Evolutionary conservation across 1,139 yeast genomes (phyloP).

Genomic region (Candida sp.): DNA sequence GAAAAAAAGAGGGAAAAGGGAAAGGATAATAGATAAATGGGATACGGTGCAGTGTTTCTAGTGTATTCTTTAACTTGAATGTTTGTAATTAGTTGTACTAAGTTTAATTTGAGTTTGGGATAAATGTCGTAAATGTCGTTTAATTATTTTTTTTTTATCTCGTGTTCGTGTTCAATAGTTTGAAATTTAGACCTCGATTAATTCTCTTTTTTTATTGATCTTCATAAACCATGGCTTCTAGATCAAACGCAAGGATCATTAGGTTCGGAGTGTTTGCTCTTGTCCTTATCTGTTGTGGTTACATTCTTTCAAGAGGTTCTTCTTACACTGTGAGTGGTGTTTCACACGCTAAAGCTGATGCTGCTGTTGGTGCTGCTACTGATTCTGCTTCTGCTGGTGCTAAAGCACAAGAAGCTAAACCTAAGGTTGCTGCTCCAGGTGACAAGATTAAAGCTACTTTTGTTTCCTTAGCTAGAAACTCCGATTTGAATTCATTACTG

Average conservation of each 20-base stretch:
- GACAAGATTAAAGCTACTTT: slow-evolving; percentile 41
- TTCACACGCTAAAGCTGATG: slow-evolving; percentile 10
- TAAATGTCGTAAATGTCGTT: too few relatives aligned
- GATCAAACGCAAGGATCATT: slow-evolving; percentile 61
- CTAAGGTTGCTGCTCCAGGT: slow-evolving; percentile 11
- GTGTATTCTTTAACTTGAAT: not conserved
- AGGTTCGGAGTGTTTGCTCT: slow-evolving; percentile 62
- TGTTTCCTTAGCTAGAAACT: slow-evolving; percentile 43
- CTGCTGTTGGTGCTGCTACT: slow-evolving; percentile 7
- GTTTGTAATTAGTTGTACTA: too few relatives aligned
- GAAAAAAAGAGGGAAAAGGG: too few relatives aligned
- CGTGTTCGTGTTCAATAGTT: not conserved
- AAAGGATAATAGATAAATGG: too few relatives aligned
- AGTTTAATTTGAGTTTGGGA: too few relatives aligned
- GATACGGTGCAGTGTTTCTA: too few relatives aligned
- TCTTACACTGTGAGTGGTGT: slow-evolving; percentile 32
- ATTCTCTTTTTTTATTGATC: not conserved
- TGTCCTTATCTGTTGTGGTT: slow-evolving; percentile 55
- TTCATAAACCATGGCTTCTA: slow-evolving; percentile 23
- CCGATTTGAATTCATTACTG: slow-evolving; percentile 32
- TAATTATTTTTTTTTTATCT: not conserved
- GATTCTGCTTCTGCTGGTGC: slow-evolving; percentile 10
- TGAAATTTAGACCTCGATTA: not conserved
- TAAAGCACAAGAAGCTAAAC: slow-evolving; percentile 1
- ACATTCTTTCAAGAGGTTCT: slow-evolving; percentile 58